Percentiles rank a stretch among this genome's conserved stretches.
Evolutionary conservation across 2,329 filamentous ascomycete genomes (phyloP).

Genomic region (Verticillium zaregamsianum): DNA sequence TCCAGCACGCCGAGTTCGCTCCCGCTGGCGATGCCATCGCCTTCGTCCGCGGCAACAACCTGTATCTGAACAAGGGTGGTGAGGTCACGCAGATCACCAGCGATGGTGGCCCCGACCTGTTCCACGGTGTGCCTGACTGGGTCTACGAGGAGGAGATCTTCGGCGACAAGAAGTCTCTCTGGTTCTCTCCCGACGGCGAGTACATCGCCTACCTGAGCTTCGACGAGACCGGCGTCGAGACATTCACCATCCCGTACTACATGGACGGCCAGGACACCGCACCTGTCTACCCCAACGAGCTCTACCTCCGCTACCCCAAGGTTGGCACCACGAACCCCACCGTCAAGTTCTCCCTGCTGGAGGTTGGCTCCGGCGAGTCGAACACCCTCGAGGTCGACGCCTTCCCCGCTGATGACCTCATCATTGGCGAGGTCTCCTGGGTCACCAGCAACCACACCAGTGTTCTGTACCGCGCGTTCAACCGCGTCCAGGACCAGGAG

Average conservation of each 20-base stretch:
- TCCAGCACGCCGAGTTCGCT: slow-evolving; percentile 63
- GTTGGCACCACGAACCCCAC: slow-evolving; percentile 65
- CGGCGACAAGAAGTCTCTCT: slow-evolving; percentile 73
- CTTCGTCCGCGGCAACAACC: slow-evolving; percentile 63
- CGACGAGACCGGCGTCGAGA: slow-evolving; percentile 69
- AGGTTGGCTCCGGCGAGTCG: slow-evolving; percentile 41
- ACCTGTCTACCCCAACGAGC: slow-evolving; percentile 56
- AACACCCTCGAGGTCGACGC: slow-evolving; percentile 47
- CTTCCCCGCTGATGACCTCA: slow-evolving; percentile 55
- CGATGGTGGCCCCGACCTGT: slow-evolving; percentile 57
- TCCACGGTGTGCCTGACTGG: slow-evolving; percentile 68
- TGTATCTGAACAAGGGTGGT: slow-evolving; percentile 55
- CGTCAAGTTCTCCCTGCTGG: slow-evolving; percentile 55
- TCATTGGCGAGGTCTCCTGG: slow-evolving; percentile 67
- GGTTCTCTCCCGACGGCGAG: slow-evolving; percentile 91
- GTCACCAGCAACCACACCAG: slow-evolving; percentile 57
- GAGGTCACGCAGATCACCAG: slow-evolving; percentile 52
- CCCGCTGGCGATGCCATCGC: slow-evolving; percentile 56
- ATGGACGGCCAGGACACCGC: slow-evolving; percentile 55
- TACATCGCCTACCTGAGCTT: slow-evolving; percentile 90
- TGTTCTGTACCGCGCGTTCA: slow-evolving; percentile 62
- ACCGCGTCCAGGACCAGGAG: slow-evolving; percentile 63
- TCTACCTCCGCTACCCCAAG: slow-evolving; percentile 65
- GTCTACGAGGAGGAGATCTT: slow-evolving; percentile 77
- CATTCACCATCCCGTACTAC: slow-evolving; percentile 63